These are phyloP conservation scores for Arabidopsis hybrid DNA, from an alignment of 441 rosid genomes.

Conservation along the genomic window DNA sequence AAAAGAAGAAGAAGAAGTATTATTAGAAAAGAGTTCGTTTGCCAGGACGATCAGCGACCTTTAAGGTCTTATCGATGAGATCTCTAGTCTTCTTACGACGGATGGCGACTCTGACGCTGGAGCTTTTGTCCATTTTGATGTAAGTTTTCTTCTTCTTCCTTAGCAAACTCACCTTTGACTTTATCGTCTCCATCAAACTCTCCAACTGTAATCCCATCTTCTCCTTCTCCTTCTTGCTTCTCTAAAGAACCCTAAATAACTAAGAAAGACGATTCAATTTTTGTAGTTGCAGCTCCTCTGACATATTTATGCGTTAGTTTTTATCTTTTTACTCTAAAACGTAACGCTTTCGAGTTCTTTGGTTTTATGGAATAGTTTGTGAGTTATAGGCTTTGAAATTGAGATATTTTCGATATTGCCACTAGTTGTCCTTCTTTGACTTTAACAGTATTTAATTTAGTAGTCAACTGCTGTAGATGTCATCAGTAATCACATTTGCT, in stretches of 20 bases:
- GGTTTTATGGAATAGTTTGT: constrained; percentile 36
- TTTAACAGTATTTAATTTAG: constrained; percentile 12
- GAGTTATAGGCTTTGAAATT: constrained; percentile 28
- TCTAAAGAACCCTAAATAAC: neutral
- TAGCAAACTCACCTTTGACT: constrained; percentile 75
- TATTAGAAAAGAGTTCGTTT: constrained; percentile 57
- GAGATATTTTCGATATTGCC: constrained; percentile 50
- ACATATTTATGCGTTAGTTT: constrained; percentile 26
- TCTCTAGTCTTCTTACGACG: constrained; percentile 84
- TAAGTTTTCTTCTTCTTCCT: constrained; percentile 79
- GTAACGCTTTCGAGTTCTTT: constrained; percentile 28
- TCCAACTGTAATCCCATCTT: constrained; percentile 75
- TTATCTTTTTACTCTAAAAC: constrained; percentile 5
- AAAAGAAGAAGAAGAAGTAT: constrained; percentile 19
- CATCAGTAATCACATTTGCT: constrained; percentile 23
- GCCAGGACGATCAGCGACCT: constrained; percentile 85
- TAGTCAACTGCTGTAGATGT: constrained; percentile 30
- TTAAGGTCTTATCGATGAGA: constrained; percentile 83
- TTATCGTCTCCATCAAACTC: constrained; percentile 78
- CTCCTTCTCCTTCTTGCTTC: neutral
- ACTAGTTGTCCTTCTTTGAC: constrained; percentile 39
- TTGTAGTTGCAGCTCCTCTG: constrained; percentile 8
- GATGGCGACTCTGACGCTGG: constrained; percentile 90
- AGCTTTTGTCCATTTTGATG: constrained; percentile 87
- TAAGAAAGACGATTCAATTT: constrained; percentile 2